Conservation (phyloP, 2,329 filamentous ascomycete species). For the Lachnum nothofagi region DNA sequence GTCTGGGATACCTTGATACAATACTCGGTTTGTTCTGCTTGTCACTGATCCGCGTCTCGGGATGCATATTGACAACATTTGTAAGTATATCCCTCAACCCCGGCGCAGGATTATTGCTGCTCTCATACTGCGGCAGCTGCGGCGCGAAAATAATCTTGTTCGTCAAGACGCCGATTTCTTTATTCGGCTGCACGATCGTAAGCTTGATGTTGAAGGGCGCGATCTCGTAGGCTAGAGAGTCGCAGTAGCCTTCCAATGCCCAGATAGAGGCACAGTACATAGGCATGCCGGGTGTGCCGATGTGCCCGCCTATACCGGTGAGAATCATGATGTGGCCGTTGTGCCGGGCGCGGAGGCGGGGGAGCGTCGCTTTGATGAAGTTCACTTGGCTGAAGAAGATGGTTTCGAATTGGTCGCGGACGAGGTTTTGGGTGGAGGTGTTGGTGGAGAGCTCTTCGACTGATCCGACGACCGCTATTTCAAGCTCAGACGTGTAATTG, state of each 20-base stretch:
- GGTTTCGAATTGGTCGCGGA: constrained; percentile 86
- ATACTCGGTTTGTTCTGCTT: constrained; percentile 33
- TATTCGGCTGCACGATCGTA: constrained; percentile 91
- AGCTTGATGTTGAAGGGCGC: constrained; percentile 95
- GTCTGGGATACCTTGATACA: constrained; percentile 66
- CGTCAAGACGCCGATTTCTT: constrained; percentile 82
- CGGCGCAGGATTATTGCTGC: constrained; percentile 68
- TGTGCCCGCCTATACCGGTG: constrained; percentile 84
- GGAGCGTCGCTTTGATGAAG: constrained; percentile 83
- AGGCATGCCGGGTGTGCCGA: constrained; percentile 84
- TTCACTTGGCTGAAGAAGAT: constrained; percentile 96
- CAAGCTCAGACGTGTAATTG: background rate
- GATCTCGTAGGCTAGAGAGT: constrained; percentile 91
- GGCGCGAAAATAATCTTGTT: constrained; percentile 84
- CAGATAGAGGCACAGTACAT: constrained; percentile 91
- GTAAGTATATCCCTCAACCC: constrained; percentile 78
- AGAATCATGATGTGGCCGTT: constrained; percentile 87
- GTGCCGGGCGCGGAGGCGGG: constrained; percentile 70
- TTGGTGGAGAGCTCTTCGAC: constrained; percentile 82
- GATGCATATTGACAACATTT: constrained; percentile 71
- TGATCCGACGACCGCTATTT: constrained; percentile 73
- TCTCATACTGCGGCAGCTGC: constrained; percentile 64
- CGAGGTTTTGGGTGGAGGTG: constrained; percentile 67
- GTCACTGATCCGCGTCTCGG: constrained; percentile 48
- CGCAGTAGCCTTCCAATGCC: constrained; percentile 93